Conservation (phyloP, 2,329 filamentous ascomycete genomes). For the Podosphaera aphanis region DNA sequence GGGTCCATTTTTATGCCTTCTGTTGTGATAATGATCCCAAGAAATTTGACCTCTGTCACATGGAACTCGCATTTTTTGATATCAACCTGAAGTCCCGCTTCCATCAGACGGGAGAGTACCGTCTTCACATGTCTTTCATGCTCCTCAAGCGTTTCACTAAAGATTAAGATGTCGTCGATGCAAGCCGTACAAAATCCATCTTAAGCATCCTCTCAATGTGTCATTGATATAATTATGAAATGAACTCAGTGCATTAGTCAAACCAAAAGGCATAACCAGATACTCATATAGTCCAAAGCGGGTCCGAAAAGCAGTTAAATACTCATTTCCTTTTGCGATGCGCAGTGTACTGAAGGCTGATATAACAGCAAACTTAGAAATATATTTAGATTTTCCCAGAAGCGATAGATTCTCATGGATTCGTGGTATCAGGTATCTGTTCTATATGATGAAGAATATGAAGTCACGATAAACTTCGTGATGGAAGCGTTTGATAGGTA, state of each 20-base stretch:
- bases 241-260: constrained; percentile 8
- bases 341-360: neutral
- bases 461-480: too few species aligned
- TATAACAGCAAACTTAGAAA: neutral
- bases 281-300: constrained; percentile 12
- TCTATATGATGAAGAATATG: neutral
- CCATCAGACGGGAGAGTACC: neutral
- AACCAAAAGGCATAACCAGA: constrained; percentile 12
- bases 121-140: neutral
- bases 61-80: constrained; percentile 1
- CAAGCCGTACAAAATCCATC: constrained; percentile 5
- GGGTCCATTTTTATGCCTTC: neutral
- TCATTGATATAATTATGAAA: constrained; percentile 5
- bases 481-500: too few species aligned
- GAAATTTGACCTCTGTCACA: neutral
- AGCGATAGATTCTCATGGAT: neutral
- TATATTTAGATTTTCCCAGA: neutral
- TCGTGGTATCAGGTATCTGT: neutral
- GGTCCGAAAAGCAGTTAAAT: neutral
- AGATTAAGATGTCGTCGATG: constrained; percentile 5
- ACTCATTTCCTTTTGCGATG: neutral
- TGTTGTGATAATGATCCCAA: neutral
- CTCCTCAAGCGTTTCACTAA: constrained; percentile 1
- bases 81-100: neutral
- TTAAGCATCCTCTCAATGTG: constrained; percentile 3